Evolutionary conservation across 2,329 filamentous ascomycete genomes (phyloP), one percentile per base, ranked within the genome.

Genomic region (Trichophyton equinum): DNA sequence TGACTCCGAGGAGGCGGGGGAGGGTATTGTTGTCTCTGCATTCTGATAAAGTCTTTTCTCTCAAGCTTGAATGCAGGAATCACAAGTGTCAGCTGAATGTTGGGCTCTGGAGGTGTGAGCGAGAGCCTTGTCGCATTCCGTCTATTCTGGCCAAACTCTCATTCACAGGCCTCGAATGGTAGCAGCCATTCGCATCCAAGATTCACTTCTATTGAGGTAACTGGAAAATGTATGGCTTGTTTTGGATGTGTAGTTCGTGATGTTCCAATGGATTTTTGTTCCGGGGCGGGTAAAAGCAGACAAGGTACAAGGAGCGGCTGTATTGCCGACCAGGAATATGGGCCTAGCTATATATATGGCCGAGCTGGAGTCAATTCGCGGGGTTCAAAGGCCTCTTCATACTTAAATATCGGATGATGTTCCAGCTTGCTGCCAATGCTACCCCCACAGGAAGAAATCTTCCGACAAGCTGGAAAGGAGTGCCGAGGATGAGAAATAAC

Each of bases 21-120:
- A 33, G 40, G 40, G 51, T 58, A 42, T 42, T 59, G 44, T 33
- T 38, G 60, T 25, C 46, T 61, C 46, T 61, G 60, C 60, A 58
- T 61, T 25, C 22, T 58, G 51, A 49, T 40, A 49, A 40, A 36
- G 11, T 13, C 4, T 4, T 33, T 20, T 6, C 47, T 22, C n/a
- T 38, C 33, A 38, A 11, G 47, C 9, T 33, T 36, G 25, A 27
- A 18, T 55, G 51, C 30, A 55, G 30, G n/a, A 38, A 36, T 36
- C 15, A 18, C 27, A 55, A 33, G 18, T 51, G 20, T 51, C 46
- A 51, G 46, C 46, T 25, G 5, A 4, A 51, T 51, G 13, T 15
- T 20, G 51, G 51, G 15, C 33, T 55, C 33, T 38, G 33, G 33
- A 11, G 9, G 33, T 55, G 30, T 53, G 11, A 33, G 27, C 18